A percentile compares a stretch with the other conserved stretches of the same genome.
Conservation (phyloP, 2,329 filamentous ascomycete genomes). For the Aspergillus neoniger region DNA sequence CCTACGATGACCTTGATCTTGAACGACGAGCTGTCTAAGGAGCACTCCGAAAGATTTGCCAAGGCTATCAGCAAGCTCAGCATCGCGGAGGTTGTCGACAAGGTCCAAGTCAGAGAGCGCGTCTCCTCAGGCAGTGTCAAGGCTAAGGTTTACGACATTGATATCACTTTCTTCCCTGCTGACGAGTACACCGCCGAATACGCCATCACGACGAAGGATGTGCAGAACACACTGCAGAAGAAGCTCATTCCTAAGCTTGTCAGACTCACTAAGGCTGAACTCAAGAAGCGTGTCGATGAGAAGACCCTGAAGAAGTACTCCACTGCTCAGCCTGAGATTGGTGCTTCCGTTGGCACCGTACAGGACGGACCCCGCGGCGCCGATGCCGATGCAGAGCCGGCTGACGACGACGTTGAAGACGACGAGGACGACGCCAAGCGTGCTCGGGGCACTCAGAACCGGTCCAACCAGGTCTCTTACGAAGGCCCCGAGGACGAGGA, state of each 20-base stretch:
- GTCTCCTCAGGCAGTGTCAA: conserved; percentile 70
- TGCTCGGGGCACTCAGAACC: conserved; percentile 66
- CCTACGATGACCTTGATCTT: conserved; percentile 74
- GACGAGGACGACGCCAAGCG: conserved; percentile 72
- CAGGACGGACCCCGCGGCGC: conserved; percentile 53
- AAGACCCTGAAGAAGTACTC: conserved; percentile 58
- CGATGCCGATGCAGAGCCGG: conserved; percentile 59
- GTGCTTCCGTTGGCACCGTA: conserved; percentile 60
- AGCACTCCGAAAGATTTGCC: conserved; percentile 75
- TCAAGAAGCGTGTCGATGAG: conserved; percentile 72
- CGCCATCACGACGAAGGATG: conserved; percentile 75
- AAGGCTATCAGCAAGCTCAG: conserved; percentile 89
- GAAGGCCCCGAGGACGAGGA: conserved; percentile 93
- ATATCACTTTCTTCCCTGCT: conserved; percentile 79
- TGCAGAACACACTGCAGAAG: conserved; percentile 75
- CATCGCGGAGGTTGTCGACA: conserved; percentile 80
- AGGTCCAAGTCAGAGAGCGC: conserved; percentile 75
- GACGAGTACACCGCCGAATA: conserved; percentile 84
- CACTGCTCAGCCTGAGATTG: conserved; percentile 76
- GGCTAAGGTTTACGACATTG: conserved; percentile 83
- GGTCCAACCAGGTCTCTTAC: conserved; percentile 80
- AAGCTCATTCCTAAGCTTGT: conserved; percentile 75
- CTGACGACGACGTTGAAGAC: conserved; percentile 71
- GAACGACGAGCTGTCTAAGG: conserved; percentile 68
- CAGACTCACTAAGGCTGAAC: conserved; percentile 70